Evolutionary conservation across 139 green algal species (phyloP), one percentile per base, ranked within the genome.

Genomic region (Auxenochlorella pyrenoidosa): DNA sequence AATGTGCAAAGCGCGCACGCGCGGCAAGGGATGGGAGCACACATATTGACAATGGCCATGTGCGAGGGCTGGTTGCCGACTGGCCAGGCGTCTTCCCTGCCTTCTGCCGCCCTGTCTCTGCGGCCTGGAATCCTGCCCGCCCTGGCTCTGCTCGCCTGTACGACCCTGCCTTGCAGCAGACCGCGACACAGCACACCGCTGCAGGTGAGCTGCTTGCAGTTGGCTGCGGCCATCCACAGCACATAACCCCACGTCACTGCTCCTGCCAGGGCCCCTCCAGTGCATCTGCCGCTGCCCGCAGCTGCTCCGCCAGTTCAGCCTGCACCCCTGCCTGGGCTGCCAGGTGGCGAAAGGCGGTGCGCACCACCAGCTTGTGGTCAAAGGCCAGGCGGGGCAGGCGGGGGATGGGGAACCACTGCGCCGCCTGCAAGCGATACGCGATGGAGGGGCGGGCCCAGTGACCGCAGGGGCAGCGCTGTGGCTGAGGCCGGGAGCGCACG

Each of bases 351-450:
- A 94, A 88, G 2, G 88, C 83, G 19, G 72, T 87, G 3, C 84
- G 63, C 36, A 95, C 58, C 3, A 95, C 89, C 15, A 86, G 51
- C 34, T 92, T 92, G 83, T 95, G 59, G 51, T 88, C 85, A 87
- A 95, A 95, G 0, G 93, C 93, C 60, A 95, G 77, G 32, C 65
- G n/a, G 1, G 79, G 88, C 84, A 88, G 59, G 13, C 70, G 30
- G 28, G 51, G 10, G 44, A 82, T 41, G 28, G 30, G 38, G 22
- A 75, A 82, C 79, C 79, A 84, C 58, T 73, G 36, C 10, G 79
- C 79, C 28, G 78, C 75, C 75, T 81, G 75, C 75, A 63, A 13
- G n/a, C 34, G 70, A 30, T n/a, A n/a, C n/a, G n/a, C n/a, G n/a
- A n/a, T n/a, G n/a, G n/a, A n/a, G n/a, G n/a, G n/a, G n/a, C n/a